Percentiles rank a stretch among this genome's conserved stretches.
Evolutionary conservation across 139 green algal species (phyloP).

Genomic region (Asterochloris sp.): DNA sequence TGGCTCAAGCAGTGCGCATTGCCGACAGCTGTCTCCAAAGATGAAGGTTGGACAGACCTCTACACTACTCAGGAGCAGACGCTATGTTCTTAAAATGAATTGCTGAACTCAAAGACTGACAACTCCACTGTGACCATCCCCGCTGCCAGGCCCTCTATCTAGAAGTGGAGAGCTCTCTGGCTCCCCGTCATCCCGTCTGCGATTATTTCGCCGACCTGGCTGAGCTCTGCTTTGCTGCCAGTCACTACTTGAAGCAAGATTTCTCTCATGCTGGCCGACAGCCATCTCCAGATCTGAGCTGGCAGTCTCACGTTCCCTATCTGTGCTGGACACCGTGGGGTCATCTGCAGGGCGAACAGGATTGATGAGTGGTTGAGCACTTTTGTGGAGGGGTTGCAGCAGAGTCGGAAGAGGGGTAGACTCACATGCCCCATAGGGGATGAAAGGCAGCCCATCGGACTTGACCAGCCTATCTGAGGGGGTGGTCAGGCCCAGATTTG

Average conservation of each 20-base stretch:
- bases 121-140: background rate
- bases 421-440: constrained; percentile 42
- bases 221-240: constrained; percentile 11
- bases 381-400: background rate
- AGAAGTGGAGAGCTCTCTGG: constrained; percentile 5
- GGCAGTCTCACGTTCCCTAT: too few relatives aligned
- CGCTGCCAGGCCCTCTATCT: constrained; percentile 10
- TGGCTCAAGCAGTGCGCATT: too few relatives aligned
- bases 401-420: background rate
- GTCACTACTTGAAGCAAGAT: background rate
- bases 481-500: constrained; percentile 29
- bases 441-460: constrained; percentile 32
- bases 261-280: too few relatives aligned
- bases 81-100: too few relatives aligned
- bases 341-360: background rate
- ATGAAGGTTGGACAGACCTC: too few relatives aligned
- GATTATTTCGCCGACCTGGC: background rate
- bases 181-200: constrained; percentile 5
- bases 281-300: too few relatives aligned
- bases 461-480: constrained; percentile 17
- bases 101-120: too few relatives aligned
- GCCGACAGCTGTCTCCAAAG: too few relatives aligned
- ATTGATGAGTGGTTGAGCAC: background rate
- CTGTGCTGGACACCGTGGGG: background rate
- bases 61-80: too few relatives aligned